Conservation (phyloP, 305 asterid genomes). For the Solanum hybrid region DNA sequence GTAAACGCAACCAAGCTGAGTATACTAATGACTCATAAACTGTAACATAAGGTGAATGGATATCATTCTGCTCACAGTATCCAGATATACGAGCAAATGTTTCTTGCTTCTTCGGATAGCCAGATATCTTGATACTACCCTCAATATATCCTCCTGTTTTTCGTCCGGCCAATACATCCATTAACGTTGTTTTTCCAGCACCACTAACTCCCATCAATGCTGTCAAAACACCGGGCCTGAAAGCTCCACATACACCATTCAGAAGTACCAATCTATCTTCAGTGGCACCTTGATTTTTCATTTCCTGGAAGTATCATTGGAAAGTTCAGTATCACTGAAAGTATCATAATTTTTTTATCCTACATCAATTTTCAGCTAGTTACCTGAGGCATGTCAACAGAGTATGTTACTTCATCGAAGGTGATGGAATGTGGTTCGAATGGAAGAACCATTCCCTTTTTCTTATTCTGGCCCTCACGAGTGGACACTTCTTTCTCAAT, state of each 20-base stretch:
- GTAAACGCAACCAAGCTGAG: constrained; percentile 18
- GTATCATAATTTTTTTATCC: not conserved
- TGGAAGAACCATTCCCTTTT: constrained; percentile 20
- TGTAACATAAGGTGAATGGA: not conserved
- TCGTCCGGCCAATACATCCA: constrained; percentile 20
- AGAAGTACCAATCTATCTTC: constrained; percentile 19
- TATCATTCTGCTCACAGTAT: not conserved
- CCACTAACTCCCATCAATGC: constrained; percentile 26
- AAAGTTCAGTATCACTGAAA: not conserved
- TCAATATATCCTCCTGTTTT: constrained; percentile 20
- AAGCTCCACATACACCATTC: constrained; percentile 15
- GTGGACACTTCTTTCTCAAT: not conserved
- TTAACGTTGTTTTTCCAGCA: constrained; percentile 20
- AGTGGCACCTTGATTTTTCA: constrained; percentile 7
- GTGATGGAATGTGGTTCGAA: constrained; percentile 20
- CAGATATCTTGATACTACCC: constrained; percentile 14
- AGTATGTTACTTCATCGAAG: constrained; percentile 13
- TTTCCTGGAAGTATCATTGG: constrained; percentile 1
- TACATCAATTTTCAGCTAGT: not conserved
- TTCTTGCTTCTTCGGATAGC: constrained; percentile 21
- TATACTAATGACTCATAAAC: constrained; percentile 16
- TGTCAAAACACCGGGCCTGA: constrained; percentile 24
- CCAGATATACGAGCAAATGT: constrained; percentile 15
- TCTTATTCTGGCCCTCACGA: not conserved
- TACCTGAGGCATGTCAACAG: constrained; percentile 26